Evolutionary conservation across 306 rosid species (phyloP).

Genomic region (Phaseolus lunatus): DNA sequence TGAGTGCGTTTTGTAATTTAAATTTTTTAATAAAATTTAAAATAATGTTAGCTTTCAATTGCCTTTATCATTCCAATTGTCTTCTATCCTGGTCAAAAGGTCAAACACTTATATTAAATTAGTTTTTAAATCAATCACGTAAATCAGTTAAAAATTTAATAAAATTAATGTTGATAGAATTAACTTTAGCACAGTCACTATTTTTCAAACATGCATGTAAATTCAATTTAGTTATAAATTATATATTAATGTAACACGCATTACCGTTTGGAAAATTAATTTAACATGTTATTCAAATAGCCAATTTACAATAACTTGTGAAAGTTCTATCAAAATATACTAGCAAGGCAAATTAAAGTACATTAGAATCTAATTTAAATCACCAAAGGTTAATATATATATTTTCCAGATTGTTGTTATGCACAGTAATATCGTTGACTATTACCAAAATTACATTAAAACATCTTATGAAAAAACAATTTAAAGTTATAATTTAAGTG

Average conservation of each 20-base stretch:
- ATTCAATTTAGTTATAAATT: background rate
- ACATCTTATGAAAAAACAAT: no score
- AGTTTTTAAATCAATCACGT: background rate
- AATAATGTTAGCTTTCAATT: background rate
- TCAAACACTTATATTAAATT: background rate
- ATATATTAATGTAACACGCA: background rate
- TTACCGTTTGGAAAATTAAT: background rate
- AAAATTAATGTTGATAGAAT: background rate
- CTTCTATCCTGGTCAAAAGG: background rate
- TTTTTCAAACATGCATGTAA: background rate
- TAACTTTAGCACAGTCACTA: background rate
- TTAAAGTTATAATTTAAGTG: no score
- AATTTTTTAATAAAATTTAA: no score
- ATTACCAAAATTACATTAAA: no score
- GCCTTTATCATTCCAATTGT: no score
- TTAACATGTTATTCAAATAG: background rate
- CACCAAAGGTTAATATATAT: no score
- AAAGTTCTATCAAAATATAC: no score
- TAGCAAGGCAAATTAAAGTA: no score
- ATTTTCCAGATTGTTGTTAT: background rate
- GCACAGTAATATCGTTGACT: no score
- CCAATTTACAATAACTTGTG: background rate
- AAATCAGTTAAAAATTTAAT: background rate
- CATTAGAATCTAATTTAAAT: background rate
- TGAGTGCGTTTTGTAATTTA: no score